Conservation (phyloP, 2,329 filamentous ascomycete species). For the Thermoascus crustaceus region DNA sequence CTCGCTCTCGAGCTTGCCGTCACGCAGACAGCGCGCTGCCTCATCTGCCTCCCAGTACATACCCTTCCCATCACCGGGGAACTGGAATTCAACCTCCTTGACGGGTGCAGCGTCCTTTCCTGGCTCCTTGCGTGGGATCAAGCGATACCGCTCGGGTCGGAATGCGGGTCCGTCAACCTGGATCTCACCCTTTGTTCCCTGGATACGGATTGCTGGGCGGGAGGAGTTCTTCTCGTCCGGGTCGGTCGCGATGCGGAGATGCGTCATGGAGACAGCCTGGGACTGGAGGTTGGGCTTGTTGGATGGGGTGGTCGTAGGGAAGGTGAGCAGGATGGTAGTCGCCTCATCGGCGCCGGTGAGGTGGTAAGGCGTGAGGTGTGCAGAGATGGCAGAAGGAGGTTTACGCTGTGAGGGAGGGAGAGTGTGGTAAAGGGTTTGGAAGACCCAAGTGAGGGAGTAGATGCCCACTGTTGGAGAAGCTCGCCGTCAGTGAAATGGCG, state of each 20-base stretch:
- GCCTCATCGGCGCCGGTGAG: conserved; percentile 67
- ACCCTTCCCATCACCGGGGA: conserved; percentile 60
- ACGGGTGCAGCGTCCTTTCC: conserved; percentile 35
- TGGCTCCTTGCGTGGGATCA: conserved; percentile 48
- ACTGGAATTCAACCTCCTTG: conserved; percentile 29
- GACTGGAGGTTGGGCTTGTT: conserved; percentile 41
- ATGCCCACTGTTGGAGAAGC: conserved; percentile 53
- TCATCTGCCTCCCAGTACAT: conserved; percentile 90
- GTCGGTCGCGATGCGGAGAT: conserved; percentile 54
- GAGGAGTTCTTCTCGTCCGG: conserved; percentile 52
- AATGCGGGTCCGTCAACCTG: conserved; percentile 67
- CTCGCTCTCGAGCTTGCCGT: conserved; percentile 68
- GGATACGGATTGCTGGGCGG: conserved; percentile 65
- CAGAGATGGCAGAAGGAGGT: conserved; percentile 55
- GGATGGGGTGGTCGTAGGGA: conserved; percentile 50
- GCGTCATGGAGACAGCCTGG: conserved; percentile 65
- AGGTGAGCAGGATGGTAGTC: conserved; percentile 69
- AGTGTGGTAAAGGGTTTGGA: conserved; percentile 78
- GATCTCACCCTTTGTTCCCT: conserved; percentile 73
- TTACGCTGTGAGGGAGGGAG: conserved; percentile 58
- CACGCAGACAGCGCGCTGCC: conserved; percentile 63
- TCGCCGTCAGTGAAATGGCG: not conserved
- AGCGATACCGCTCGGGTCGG: conserved; percentile 56
- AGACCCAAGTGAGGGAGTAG: conserved; percentile 84
- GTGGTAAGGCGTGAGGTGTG: conserved; percentile 63